Conservation (phyloP, 1,284 basidiomycete genomes). For the Leccinum ponderosum region DNA sequence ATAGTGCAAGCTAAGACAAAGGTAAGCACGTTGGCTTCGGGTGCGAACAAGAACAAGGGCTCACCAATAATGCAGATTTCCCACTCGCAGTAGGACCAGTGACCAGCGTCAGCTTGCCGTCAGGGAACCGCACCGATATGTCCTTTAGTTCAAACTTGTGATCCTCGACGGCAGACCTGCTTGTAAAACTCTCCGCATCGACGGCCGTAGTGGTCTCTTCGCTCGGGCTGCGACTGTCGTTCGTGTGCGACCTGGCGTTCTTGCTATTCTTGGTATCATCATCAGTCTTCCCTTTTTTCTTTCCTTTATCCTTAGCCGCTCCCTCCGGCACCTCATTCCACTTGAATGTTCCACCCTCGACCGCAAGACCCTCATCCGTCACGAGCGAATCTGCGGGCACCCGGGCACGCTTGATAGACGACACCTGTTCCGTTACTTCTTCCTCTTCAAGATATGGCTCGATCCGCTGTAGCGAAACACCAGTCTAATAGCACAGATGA, state of each 20-base stretch:
- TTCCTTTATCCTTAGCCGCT: constrained; percentile 7
- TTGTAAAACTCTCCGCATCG: constrained; percentile 17
- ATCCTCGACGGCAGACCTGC: constrained; percentile 25
- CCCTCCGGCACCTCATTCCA: constrained; percentile 52
- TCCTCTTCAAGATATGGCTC: constrained; percentile 81
- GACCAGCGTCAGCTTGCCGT: constrained; percentile 54
- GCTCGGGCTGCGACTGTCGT: not conserved
- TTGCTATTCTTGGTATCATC: constrained; percentile 3
- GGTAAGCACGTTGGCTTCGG: not conserved
- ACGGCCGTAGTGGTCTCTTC: constrained; percentile 11
- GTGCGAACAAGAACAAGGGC: constrained; percentile 3
- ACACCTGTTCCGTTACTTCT: constrained; percentile 75
- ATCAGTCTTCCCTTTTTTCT: constrained; percentile 12
- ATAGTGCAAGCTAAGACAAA: constrained; percentile 29
- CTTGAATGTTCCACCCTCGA: constrained; percentile 57
- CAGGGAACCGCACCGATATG: constrained; percentile 59
- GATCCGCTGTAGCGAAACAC: constrained; percentile 80
- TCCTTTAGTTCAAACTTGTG: constrained; percentile 57
- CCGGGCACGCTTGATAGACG: constrained; percentile 51
- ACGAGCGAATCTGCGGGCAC: constrained; percentile 18
- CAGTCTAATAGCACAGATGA: constrained; percentile 43
- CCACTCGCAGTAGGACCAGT: constrained; percentile 68
- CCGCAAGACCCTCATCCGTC: constrained; percentile 46
- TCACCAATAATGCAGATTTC: constrained; percentile 49
- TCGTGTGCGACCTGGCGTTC: not conserved